Percentiles rank a stretch among this genome's conserved stretches.
phyloP scores from a whole-genome alignment of 2,329 filamentous ascomycete genomes.

The Colletotrichum aenigma region DNA sequence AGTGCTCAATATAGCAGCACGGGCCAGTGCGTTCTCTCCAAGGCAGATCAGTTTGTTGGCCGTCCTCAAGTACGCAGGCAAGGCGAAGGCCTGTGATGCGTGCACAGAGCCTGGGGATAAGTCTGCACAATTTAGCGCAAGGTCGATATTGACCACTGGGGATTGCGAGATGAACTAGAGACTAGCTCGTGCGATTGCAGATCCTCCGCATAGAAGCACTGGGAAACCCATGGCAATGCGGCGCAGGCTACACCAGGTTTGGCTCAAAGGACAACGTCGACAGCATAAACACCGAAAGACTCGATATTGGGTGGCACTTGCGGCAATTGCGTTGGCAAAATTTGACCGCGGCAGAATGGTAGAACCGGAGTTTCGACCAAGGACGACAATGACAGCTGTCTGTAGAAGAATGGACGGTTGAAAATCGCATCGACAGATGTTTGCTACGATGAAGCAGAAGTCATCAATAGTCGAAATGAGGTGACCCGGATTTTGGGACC shows the following conservation, averaged over 20 bases:
- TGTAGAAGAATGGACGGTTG: not conserved
- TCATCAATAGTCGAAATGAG: conserved; percentile 6
- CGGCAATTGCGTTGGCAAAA: not conserved
- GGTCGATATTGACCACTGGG: not conserved
- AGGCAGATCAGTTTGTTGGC: not conserved
- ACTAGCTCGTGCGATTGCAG: not conserved
- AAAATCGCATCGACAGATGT: not conserved
- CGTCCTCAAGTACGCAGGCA: not conserved
- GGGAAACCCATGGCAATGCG: not conserved
- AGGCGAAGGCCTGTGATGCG: not conserved
- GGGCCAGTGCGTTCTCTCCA: not conserved
- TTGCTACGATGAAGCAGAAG: not conserved
- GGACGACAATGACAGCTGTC: not conserved
- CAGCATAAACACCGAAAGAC: not conserved
- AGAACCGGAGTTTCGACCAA: not conserved
- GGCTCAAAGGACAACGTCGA: not conserved
- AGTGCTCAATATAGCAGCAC: not conserved
- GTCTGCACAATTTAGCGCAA: not conserved
- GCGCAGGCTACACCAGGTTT: not conserved
- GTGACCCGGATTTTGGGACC: not conserved
- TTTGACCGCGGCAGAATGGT: not conserved
- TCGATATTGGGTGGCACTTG: not conserved
- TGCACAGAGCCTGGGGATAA: not conserved
- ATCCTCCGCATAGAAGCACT: not conserved
- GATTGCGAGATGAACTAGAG: not conserved